phyloP scores from a whole-genome alignment of 768 basidiomycete species.

The Kwoniella dendrophila region DNA sequence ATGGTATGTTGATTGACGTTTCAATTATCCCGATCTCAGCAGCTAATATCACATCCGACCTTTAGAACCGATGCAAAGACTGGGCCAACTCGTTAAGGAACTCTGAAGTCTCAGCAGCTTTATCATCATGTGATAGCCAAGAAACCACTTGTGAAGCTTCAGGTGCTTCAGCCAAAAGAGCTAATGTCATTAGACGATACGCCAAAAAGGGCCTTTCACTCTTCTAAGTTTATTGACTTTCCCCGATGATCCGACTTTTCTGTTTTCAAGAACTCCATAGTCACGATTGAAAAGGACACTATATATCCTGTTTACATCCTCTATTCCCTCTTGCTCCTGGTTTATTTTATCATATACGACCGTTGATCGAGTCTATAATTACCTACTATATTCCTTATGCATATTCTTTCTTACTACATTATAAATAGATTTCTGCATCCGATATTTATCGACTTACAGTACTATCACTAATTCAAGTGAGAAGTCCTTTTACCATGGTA shows the following conservation, averaged over 20 bases:
- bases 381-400: too few species aligned
- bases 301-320: too few species aligned
- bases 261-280: background rate
- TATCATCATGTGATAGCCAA: conserved; percentile 13
- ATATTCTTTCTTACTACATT: too few species aligned
- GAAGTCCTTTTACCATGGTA: too few species aligned
- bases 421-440: too few species aligned
- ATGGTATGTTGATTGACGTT: background rate
- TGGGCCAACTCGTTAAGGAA: conserved; percentile 20
- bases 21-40: background rate
- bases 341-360: too few species aligned
- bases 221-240: conserved; percentile 5
- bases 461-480: too few species aligned
- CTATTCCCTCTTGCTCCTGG: too few species aligned
- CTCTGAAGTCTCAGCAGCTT: conserved; percentile 14
- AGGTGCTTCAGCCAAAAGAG: conserved; percentile 7
- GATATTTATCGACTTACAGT: too few species aligned
- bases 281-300: background rate
- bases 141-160: conserved; percentile 9
- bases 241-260: background rate
- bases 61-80: conserved; percentile 18
- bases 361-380: too few species aligned
- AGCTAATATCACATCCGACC: background rate
- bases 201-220: conserved; percentile 7
- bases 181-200: conserved; percentile 14